Conservation (phyloP, 306 rosid species). For the Arachis stenosperma region DNA sequence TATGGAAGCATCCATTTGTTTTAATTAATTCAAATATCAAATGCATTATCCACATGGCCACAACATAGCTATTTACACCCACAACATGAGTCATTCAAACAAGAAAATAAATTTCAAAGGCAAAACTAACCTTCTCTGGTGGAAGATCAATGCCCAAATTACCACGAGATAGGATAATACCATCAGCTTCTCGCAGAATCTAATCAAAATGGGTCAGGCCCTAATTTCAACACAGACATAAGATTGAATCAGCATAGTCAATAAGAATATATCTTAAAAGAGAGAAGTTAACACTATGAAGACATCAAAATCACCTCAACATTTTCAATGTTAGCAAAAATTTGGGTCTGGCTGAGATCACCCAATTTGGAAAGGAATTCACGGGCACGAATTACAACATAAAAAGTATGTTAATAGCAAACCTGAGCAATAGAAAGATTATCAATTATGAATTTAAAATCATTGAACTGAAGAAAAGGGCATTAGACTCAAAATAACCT, state of each 20-base stretch:
- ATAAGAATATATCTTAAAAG: constrained; percentile 10
- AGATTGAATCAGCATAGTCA: constrained; percentile 16
- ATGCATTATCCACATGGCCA: not conserved
- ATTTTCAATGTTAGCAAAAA: no score
- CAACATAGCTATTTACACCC: not conserved
- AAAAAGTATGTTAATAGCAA: constrained; percentile 22
- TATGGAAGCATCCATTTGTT: not conserved
- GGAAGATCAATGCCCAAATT: constrained; percentile 96
- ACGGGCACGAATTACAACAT: constrained; percentile 63
- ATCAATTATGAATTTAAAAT: constrained; percentile 10
- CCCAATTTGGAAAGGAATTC: no score
- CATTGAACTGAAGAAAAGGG: constrained; percentile 25
- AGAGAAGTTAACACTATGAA: constrained; percentile 7
- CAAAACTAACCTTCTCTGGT: constrained; percentile 81
- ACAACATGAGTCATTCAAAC: constrained; percentile 16
- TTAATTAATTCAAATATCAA: not conserved
- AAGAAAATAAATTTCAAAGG: constrained; percentile 20
- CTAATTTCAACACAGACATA: constrained; percentile 47
- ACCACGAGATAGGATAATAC: constrained; percentile 90
- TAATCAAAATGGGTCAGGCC: constrained; percentile 93
- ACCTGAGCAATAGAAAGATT: constrained; percentile 10
- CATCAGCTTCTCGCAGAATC: constrained; percentile 93
- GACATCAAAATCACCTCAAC: no score
- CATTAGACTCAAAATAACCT: constrained; percentile 46
- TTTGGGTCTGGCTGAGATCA: no score